Evolutionary conservation across 2,329 filamentous ascomycete species (phyloP), one percentile per base, ranked within the genome.

Genomic region (Cytospora piceicola): DNA sequence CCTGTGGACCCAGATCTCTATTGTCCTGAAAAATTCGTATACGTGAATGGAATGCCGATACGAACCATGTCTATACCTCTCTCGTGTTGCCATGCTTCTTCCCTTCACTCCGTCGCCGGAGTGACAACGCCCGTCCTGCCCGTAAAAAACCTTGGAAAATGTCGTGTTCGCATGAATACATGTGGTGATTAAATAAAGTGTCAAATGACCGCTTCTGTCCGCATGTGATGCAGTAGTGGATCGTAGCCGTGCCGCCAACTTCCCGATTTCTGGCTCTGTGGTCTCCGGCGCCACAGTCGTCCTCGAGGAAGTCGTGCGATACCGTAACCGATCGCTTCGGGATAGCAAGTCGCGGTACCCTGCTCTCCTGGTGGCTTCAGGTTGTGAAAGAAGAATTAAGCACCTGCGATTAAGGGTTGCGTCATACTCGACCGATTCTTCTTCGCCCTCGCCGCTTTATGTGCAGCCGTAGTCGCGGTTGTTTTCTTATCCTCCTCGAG

Each of bases 401-500:
- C 66, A 11, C 63, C 64, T 22, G 66, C 66, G 24, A 60, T 61
- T 20, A 68, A 42, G 32, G 66, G 52, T 34, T 66, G 58, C 51
- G 59, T 60, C 60, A 67, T 42, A 32, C 63, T 58, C 6, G 56
- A 27, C 17, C 68, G 65, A 12, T 69, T 65, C 63, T 66, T 68
- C 56, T 66, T 70, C 52, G 46, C 66, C 54, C 66, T 68, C 7
- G 67, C 63, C 4, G 67, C 63, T 52, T 67, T 68, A 32, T 64
- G 61, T 3, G 63, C 63, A 15, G 58, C 36, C 12, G 24, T 55
- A 11, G 36, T 34, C 17, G 62, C 57, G 14, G 58, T 56, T 5
- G 52, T 14, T 15, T 60, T 65, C 61, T 62, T 67, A 12, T 67
- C 67, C 4, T 64, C 65, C 20, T 51, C 59, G 20, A 46, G 81